Evolutionary conservation across 371 early-diverging fungal genomes (phyloP).

Genomic region (Apophysomyces trapeziformis): DNA sequence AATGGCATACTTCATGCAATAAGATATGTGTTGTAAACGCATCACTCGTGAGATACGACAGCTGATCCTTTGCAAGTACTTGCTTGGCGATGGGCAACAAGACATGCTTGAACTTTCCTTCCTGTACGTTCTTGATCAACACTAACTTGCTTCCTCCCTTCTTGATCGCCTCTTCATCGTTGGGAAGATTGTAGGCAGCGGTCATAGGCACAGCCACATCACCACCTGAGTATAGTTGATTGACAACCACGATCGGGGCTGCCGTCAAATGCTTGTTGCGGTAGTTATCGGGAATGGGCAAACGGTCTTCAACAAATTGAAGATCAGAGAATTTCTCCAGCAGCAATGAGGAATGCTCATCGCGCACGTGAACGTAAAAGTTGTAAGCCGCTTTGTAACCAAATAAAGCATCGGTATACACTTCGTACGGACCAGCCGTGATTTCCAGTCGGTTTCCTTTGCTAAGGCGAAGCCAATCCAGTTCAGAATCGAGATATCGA

Average conservation of each 20-base stretch:
- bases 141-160: conserved; percentile 78
- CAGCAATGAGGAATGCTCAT: conserved; percentile 62
- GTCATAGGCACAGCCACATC: conserved; percentile 74
- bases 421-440: conserved; percentile 83
- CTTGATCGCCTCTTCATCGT: conserved; percentile 80
- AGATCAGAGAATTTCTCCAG: conserved; percentile 75
- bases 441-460: conserved; percentile 64
- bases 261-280: conserved; percentile 68
- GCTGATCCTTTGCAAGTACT: conserved; percentile 62
- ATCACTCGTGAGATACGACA: conserved; percentile 62
- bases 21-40: conserved; percentile 83
- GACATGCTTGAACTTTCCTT: conserved; percentile 74
- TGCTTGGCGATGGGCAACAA: conserved; percentile 68
- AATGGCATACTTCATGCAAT: conserved; percentile 81
- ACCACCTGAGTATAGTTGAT: conserved; percentile 76
- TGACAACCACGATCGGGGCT: conserved; percentile 82
- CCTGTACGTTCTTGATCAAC: conserved; percentile 83
- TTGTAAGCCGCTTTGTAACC: conserved; percentile 75
- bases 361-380: conserved; percentile 76
- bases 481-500: conserved; percentile 71
- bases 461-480: conserved; percentile 74
- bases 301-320: conserved; percentile 69
- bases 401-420: conserved; percentile 76
- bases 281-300: conserved; percentile 79
- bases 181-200: conserved; percentile 86